phyloP scores from a whole-genome alignment of 176 grass and related monocot genomes.

The Guadua angustifolia region DNA sequence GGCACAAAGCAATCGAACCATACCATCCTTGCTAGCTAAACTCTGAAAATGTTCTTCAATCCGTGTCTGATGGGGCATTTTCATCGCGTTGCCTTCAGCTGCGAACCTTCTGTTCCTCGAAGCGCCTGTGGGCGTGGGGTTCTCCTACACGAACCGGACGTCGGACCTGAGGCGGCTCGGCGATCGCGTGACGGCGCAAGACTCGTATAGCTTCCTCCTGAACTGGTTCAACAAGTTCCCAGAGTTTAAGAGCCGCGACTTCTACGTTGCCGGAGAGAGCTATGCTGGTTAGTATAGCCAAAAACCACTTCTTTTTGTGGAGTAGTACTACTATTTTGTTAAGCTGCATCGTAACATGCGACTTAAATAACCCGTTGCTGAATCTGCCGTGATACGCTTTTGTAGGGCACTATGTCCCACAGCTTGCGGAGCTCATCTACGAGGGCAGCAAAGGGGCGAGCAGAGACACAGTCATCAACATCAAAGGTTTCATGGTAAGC shows the following conservation, averaged over 20 bases:
- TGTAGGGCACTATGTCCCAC: constrained; percentile 94
- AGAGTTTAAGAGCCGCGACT: constrained; percentile 75
- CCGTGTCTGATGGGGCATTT: not conserved
- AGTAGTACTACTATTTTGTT: not conserved
- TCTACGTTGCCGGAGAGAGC: constrained; percentile 92
- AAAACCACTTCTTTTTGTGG: not conserved
- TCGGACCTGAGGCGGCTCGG: constrained; percentile 69
- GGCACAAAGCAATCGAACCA: not conserved
- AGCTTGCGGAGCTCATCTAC: constrained; percentile 87
- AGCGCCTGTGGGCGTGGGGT: constrained; percentile 85
- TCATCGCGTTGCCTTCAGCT: constrained; percentile 36
- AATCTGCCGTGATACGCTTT: constrained; percentile 25
- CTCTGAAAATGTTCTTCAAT: not conserved
- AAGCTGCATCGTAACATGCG: constrained; percentile 5
- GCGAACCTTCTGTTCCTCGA: constrained; percentile 94
- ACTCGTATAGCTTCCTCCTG: constrained; percentile 75
- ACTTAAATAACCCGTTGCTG: not conserved
- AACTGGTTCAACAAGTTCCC: constrained; percentile 80
- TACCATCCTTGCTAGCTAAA: not conserved
- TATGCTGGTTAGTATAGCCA: constrained; percentile 70
- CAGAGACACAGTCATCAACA: constrained; percentile 63
- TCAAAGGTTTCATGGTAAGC: constrained; percentile 95
- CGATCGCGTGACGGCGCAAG: constrained; percentile 72
- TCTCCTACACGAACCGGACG: constrained; percentile 86
- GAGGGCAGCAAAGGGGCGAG: constrained; percentile 72